Percentiles rank a stretch among this genome's conserved stretches.
Evolutionary conservation across 2,329 filamentous ascomycete species (phyloP).

Genomic region (Cladosporium sp.): DNA sequence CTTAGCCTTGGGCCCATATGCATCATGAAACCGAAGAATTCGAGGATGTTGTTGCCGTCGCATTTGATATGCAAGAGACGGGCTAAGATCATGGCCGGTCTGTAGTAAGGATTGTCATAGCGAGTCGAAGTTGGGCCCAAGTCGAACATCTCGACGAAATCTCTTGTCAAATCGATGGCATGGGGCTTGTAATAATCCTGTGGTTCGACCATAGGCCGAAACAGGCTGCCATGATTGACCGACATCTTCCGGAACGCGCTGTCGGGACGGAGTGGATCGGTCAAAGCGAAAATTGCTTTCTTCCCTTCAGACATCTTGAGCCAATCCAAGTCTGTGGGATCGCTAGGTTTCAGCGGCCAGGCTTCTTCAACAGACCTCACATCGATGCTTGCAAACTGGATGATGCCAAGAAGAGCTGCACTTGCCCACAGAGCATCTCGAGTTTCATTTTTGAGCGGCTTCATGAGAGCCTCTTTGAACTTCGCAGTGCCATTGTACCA

Average conservation of each 20-base stretch:
- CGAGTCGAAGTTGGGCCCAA: conserved; percentile 23
- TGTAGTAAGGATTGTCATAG: conserved; percentile 35
- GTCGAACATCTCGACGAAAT: conserved; percentile 18
- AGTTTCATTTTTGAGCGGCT: conserved; percentile 41
- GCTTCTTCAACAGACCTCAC: conserved; percentile 46
- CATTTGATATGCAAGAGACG: conserved; percentile 42
- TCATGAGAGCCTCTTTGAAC: conserved; percentile 50
- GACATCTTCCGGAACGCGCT: conserved; percentile 48
- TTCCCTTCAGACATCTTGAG: conserved; percentile 60
- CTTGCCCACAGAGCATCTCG: conserved; percentile 53
- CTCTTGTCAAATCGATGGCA: conserved; percentile 8
- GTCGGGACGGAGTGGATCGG: conserved; percentile 52
- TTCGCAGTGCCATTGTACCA: conserved; percentile 52
- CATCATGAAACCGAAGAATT: conserved; percentile 53
- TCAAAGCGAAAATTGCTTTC: conserved; percentile 54
- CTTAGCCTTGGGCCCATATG: conserved; percentile 50
- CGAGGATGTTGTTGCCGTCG: conserved; percentile 46
- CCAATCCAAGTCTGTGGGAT: conserved; percentile 58
- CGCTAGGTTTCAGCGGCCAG: conserved; percentile 57
- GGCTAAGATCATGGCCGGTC: conserved; percentile 37
- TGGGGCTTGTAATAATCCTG: conserved; percentile 25
- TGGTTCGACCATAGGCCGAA: not conserved
- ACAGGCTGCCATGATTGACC: conserved; percentile 6
- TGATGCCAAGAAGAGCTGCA: conserved; percentile 50
- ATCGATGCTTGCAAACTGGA: conserved; percentile 51